Conservation (phyloP, 768 basidiomycete species). For the Naganishia antarctica region DNA sequence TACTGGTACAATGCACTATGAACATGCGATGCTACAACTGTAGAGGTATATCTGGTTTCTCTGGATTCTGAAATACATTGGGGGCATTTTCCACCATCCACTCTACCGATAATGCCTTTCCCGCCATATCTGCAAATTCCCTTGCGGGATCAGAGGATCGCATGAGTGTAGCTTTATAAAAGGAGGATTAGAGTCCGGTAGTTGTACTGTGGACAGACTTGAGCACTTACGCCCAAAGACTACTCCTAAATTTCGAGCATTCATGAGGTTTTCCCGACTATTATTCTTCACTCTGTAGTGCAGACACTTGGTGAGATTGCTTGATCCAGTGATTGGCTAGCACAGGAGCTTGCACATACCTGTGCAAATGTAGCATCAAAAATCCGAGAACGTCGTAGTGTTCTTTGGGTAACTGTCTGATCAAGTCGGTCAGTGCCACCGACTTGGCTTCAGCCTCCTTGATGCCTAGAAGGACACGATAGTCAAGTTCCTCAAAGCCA, state of each 20-base stretch:
- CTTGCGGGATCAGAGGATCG: conserved; percentile 75
- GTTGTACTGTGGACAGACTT: not conserved
- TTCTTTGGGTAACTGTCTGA: conserved; percentile 73
- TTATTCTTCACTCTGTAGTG: conserved; percentile 60
- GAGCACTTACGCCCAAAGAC: conserved; percentile 88
- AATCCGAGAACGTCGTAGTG: conserved; percentile 78
- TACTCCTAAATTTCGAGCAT: conserved; percentile 86
- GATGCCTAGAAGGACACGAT: conserved; percentile 51
- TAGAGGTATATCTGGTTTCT: conserved; percentile 12
- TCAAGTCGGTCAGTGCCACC: conserved; percentile 61
- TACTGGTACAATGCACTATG: not conserved
- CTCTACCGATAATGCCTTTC: conserved; percentile 85
- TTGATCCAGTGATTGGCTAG: not conserved
- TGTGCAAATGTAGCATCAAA: conserved; percentile 81
- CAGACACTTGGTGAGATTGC: not conserved
- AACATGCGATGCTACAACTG: not conserved
- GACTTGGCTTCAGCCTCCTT: conserved; percentile 62
- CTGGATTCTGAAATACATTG: conserved; percentile 11
- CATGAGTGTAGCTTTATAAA: conserved; percentile 75
- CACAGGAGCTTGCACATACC: conserved; percentile 54
- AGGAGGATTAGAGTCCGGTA: conserved; percentile 16
- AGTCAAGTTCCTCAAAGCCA: too few species aligned
- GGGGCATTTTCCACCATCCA: conserved; percentile 80
- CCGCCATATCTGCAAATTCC: conserved; percentile 95
- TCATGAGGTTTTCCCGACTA: conserved; percentile 81